These are phyloP conservation scores for Lupinus albus DNA, from an alignment of 306 rosid species.

Conservation along the genomic window DNA sequence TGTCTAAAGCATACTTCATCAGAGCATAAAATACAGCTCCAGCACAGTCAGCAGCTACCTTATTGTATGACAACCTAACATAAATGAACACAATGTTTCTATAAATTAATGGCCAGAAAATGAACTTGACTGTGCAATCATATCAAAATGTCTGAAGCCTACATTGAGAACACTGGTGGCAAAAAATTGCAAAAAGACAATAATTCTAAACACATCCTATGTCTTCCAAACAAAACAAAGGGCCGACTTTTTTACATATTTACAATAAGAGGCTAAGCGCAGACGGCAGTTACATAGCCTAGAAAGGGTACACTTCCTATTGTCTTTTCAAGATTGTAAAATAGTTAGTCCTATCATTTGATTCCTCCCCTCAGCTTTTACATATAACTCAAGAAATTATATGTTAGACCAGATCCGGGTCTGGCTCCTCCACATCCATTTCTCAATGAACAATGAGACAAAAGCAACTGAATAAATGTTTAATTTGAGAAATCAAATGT, in stretches of 20 bases:
- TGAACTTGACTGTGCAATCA: slow-evolving; percentile 29
- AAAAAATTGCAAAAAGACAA: slow-evolving; percentile 26
- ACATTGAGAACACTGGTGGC: slow-evolving; percentile 21
- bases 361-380: slow-evolving; percentile 14
- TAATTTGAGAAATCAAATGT: background rate
- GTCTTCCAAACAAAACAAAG: slow-evolving; percentile 14
- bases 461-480: slow-evolving; percentile 1
- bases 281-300: background rate
- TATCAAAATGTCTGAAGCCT: slow-evolving; percentile 28
- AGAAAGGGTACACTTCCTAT: slow-evolving; percentile 5
- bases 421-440: slow-evolving; percentile 18
- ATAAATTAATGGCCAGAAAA: slow-evolving; percentile 27
- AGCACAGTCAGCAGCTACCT: slow-evolving; percentile 79
- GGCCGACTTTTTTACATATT: slow-evolving; percentile 20
- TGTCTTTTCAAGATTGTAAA: background rate
- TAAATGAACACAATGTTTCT: slow-evolving; percentile 23
- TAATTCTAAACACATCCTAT: background rate
- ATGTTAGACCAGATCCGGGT: slow-evolving; percentile 1
- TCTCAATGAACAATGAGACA: background rate
- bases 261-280: slow-evolving; percentile 15
- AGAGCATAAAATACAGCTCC: slow-evolving; percentile 91
- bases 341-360: slow-evolving; percentile 3
- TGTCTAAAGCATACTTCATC: slow-evolving; percentile 70
- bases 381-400: slow-evolving; percentile 11
- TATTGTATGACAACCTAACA: slow-evolving; percentile 82